Evolutionary conservation across 2,329 filamentous ascomycete genomes (phyloP).

Genomic region (Alternaria consortialis): DNA sequence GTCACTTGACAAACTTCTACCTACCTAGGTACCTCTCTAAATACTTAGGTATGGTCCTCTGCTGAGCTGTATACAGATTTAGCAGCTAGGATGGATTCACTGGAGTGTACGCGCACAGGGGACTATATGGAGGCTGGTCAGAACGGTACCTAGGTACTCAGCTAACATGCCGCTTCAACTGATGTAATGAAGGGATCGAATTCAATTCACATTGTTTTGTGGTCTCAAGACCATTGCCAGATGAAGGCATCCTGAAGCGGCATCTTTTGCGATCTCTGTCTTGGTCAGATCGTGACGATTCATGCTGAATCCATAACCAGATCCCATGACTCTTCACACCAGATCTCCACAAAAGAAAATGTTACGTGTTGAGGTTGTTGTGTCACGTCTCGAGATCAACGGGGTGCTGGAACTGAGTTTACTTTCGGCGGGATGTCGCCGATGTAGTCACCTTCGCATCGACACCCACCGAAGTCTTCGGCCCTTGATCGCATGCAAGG

Average conservation of each 20-base stretch:
- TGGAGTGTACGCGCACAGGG: background rate
- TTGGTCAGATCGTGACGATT: background rate
- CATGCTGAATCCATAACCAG: background rate
- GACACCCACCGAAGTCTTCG: background rate
- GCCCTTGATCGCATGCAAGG: background rate
- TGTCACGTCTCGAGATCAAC: background rate
- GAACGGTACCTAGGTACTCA: background rate
- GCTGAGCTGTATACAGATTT: background rate
- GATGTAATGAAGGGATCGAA: background rate
- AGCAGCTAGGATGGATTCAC: background rate
- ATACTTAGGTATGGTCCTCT: background rate
- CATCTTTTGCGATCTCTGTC: background rate
- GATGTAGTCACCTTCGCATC: background rate
- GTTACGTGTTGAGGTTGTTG: background rate
- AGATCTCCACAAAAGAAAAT: background rate
- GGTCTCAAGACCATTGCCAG: background rate
- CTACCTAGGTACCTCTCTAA: background rate
- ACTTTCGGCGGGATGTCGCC: background rate
- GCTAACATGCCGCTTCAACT: background rate
- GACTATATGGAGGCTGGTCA: background rate
- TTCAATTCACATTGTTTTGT: background rate
- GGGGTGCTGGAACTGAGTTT: background rate
- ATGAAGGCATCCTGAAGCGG: background rate
- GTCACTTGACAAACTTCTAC: background rate
- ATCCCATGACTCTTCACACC: background rate